Evolutionary conservation across 2,329 filamentous ascomycete species (phyloP), one percentile per base, ranked within the genome.

Genomic region (Metarhizium guizhouense): DNA sequence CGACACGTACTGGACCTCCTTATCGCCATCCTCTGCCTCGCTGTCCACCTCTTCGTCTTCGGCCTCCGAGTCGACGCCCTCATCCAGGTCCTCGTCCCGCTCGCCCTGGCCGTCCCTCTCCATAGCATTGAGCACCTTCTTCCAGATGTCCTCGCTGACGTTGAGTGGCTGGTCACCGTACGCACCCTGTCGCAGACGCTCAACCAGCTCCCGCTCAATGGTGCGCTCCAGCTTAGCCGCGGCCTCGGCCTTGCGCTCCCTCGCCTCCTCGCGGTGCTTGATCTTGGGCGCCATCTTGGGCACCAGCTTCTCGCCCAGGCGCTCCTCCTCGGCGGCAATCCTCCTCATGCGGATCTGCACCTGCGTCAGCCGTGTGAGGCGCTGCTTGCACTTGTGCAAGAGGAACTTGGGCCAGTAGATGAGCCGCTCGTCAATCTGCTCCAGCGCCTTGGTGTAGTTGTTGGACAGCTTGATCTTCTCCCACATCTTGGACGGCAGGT

Each of bases 331-430:
- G 67, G 87, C 90, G 34, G 89, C 90, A 59, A 97, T 78, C 68
- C 86, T 84, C 65, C 88, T 84, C 81, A 83, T 85, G 62, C 83
- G 78, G 61, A 96, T 94, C 56, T 87, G 86, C 51, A 99, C 93
- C 76, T 97, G 94, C 53, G 90, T 95, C 66, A 99, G 71, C 51
- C 94, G 80, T 10, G 94, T 97, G 48, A 97, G 82, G 58, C 94
- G 85, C 76, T 97, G 94, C 78, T 99, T 99, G 79, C 90, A 94
- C 75, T 95, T 96, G 76, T 96, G 91, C 38, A 90, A 76, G 60
- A 96, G 75, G 68, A 95, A 96, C 71, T 96, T 95, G 55, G 93
- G 92, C 80, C 91, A 97, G 79, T 96, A 97, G 67, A 91, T 87
- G 62, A 96, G 78, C 51, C 87, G 82, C 64, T 89, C 83, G 69